Evolutionary conservation across 352 stramenopile genomes (phyloP), one percentile per base, ranked within the genome.

Genomic region (Phytophthora crassamura): DNA sequence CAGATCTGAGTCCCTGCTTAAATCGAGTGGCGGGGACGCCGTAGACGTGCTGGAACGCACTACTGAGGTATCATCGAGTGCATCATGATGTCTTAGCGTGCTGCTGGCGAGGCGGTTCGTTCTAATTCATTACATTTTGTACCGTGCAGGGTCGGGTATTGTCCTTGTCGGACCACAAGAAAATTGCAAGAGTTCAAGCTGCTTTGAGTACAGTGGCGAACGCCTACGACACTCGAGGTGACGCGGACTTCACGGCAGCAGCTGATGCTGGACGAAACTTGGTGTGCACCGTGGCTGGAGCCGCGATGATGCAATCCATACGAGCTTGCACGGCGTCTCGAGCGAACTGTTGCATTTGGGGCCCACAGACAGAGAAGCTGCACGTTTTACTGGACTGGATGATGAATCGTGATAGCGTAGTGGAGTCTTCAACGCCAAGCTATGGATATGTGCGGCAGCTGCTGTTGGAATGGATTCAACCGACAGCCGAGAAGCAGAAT

Each of bases 341-440:
- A 35, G 39, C 51, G 8, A 93, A 90, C 22, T 67, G 69, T 41
- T 93, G 80, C 20, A 67, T 89, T 32, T 93, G 81, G 85, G 74
- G 57, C 0, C 7, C 43, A 4, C 63, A 83, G 28, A 77, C 82
- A 3, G 66, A 68, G 22, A 93, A 91, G 32, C 42, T 80, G 16
- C 64, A 87, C 8, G 10, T 55, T 5, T 42, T 93, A 35, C 63
- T 93, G n/a, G 51, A 81, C 15, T 91, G 82, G 82, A 82, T 91
- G 46, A 45, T 75, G 10, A 49, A 18, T 1, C 16, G 5, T 28
- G 68, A 83, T 39, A 30, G 15, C 32, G 25, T 5, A 30, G 7
- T 1, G 33, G 30, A 9, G 7, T 15, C 48, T 25, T 34, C 42
- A 50, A 10, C 11, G 8, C 39, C n/a, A 14, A 51, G 18, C 7